A percentile compares a stretch with the other conserved stretches of the same genome.
These are phyloP conservation scores for Thuidium tamariscinum DNA, from an alignment of 225 moss, liverwort and hornwort genomes.

Conservation along the genomic window DNA sequence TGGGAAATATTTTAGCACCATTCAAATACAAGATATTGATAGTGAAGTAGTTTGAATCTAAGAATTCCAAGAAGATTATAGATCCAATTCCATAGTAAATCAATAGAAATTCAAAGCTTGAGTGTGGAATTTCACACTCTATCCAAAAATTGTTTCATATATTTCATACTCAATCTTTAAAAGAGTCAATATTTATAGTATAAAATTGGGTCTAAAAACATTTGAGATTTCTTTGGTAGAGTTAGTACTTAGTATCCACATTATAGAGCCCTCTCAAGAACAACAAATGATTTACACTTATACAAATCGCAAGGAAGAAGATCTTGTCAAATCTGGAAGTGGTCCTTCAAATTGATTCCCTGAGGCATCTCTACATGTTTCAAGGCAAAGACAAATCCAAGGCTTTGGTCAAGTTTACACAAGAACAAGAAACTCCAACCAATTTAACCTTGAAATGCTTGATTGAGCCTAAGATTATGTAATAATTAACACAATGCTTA, in stretches of 20 bases:
- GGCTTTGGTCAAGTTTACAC: fast-evolving
- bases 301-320: background rate
- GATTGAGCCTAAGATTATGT: background rate
- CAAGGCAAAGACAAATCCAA: background rate
- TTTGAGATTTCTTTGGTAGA: fast-evolving
- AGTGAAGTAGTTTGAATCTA: no score
- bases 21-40: background rate
- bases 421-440: background rate
- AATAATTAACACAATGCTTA: background rate
- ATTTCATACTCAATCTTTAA: background rate
- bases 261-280: background rate
- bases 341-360: background rate
- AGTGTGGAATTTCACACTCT: background rate
- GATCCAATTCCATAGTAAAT: background rate
- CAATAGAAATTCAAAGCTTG: background rate
- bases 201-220: background rate
- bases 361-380: background rate
- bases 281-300: background rate
- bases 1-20: background rate
- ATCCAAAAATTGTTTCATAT: background rate
- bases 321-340: background rate
- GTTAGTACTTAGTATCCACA: no score
- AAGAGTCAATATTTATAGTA: fast-evolving
- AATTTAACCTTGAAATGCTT: fast-evolving
- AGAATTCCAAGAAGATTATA: background rate